Percentiles rank a stretch among this genome's conserved stretches.
Conservation (phyloP, 129 eudicot genomes). For the Calendula officinalis region DNA sequence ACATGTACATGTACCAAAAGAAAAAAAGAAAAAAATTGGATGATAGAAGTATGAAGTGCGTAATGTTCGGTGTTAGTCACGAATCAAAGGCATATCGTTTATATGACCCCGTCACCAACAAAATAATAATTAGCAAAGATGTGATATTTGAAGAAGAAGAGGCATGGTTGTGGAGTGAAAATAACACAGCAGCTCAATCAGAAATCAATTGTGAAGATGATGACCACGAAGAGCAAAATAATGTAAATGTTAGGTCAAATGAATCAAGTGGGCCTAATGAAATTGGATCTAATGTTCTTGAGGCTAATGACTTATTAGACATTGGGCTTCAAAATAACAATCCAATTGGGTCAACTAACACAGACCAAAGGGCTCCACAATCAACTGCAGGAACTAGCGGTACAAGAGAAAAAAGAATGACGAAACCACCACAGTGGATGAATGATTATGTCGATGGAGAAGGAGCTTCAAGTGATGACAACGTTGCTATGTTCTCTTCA, state of each 20-base stretch:
- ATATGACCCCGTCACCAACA: too few relatives aligned
- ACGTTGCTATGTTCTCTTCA: too few relatives aligned
- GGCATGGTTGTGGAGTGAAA: background rate
- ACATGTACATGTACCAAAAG: background rate
- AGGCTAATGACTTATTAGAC: too few relatives aligned
- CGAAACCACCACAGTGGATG: conserved; percentile 2
- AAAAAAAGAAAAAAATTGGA: background rate
- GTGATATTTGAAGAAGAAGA: background rate
- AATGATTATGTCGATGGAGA: conserved; percentile 2
- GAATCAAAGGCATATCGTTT: too few relatives aligned
- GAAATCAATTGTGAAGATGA: background rate
- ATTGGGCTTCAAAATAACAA: too few relatives aligned
- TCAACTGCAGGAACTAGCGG: background rate
- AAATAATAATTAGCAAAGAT: too few relatives aligned
- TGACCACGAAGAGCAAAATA: background rate
- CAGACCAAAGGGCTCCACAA: background rate
- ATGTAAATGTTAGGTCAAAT: background rate
- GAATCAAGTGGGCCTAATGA: too few relatives aligned
- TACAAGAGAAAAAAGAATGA: conserved; percentile 3
- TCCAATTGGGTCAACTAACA: background rate
- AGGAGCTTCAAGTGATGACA: too few relatives aligned
- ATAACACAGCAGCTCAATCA: background rate
- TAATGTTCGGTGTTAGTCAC: too few relatives aligned
- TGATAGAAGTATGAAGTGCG: too few relatives aligned
- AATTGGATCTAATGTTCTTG: too few relatives aligned